Base-by-base conservation (phyloP, 2,329 filamentous ascomycete species). In the Fusarium compactum region DNA sequence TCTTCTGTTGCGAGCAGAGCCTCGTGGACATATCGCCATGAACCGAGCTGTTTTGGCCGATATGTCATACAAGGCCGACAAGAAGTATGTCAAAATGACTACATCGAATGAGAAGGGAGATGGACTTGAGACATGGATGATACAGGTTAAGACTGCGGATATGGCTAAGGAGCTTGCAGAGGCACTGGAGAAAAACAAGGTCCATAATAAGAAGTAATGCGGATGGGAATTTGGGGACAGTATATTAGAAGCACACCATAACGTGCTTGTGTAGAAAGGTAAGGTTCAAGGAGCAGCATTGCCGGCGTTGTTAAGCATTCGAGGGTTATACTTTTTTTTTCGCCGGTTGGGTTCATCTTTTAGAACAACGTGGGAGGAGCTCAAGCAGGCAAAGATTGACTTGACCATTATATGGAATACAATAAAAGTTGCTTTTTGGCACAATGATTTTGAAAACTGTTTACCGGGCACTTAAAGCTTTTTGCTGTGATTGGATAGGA, bases 1-100 rank as follows among this genome's bases (percentile, higher is more conserved):
- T 43, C 82, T 96, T 47, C 81, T 97, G 22, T 81, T 95, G 67
- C 89, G 93, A 52, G 88, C 89, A n/a, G 91, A 94, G 69, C 92
- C 92, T 1, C 87, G 90, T 67, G 93, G 93, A 18, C 87, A 91
- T 41, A 84, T 95, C 48, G 86, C 91, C 6, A 82, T 97, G 74
- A 97, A 97, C 81, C 88, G 90, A 72, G 80, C 84, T 22, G 79
- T 95, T 51, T 80, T 93, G 34, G 82, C 88, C 3, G 82, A 85
- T n/a, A 80, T 90, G 55, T 83, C 84, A 8, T 95, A 94, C 82
- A 87, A 87, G 74, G 82, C 85, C 9, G 84, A 86, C 29, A 82
- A 83, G 14, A 92, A 90, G 79, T 89, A 87, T 63, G 82, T 91
- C 62, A 89, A 87, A 76, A 72, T 91, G 61, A 83, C 84, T 14